Evolutionary conservation across 176 grass and related monocot genomes (phyloP).

Genomic region (Rhipidocladum racemiflorum): DNA sequence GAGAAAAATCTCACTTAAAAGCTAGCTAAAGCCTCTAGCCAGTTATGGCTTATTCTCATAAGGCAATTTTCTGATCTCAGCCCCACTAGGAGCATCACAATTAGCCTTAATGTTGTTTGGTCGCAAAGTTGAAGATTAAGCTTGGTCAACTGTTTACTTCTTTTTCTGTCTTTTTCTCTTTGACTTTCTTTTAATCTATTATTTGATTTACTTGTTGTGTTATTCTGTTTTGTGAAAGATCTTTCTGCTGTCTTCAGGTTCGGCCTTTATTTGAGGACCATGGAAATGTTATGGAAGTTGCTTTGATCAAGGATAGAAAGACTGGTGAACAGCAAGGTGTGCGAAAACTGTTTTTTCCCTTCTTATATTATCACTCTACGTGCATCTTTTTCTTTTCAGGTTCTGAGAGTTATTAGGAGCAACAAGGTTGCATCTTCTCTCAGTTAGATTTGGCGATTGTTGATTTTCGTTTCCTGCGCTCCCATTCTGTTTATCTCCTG

Average conservation of each 20-base stretch:
- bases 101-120: constrained; percentile 18
- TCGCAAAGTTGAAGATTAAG: constrained; percentile 3
- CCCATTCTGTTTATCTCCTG: constrained; percentile 55
- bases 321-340: constrained; percentile 95
- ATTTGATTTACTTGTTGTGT: constrained; percentile 4
- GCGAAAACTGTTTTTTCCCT: constrained; percentile 33
- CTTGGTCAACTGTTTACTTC: background rate
- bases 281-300: constrained; percentile 95
- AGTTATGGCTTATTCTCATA: background rate
- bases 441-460: constrained; percentile 66
- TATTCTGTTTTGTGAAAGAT: constrained; percentile 12
- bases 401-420: constrained; percentile 67
- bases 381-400: constrained; percentile 78
- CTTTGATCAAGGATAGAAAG: constrained; percentile 95
- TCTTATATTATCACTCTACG: constrained; percentile 40
- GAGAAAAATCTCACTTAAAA: background rate
- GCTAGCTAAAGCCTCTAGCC: constrained; percentile 4
- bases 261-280: constrained; percentile 96
- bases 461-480: constrained; percentile 52
- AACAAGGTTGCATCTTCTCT: constrained; percentile 69
- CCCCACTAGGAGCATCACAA: background rate
- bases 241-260: constrained; percentile 45
- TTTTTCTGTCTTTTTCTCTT: background rate
- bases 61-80: background rate
- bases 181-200: background rate